Conservation (phyloP, 1,139 yeast species). For the Sugiyamaella paludigena region DNA sequence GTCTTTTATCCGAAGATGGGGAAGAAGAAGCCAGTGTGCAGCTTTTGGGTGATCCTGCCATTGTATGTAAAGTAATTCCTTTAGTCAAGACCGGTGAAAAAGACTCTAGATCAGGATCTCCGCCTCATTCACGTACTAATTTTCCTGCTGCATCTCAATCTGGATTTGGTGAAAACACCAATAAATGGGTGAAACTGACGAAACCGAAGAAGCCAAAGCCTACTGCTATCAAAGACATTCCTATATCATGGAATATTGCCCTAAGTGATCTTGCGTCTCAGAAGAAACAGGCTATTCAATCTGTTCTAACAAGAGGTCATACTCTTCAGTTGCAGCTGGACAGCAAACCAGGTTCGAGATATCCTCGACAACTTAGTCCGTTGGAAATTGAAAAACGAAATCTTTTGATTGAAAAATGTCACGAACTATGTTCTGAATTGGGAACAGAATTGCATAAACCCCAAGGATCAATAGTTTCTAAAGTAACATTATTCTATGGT, state of each 20-base stretch:
- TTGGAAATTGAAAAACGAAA: conserved; percentile 36
- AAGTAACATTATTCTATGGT: conserved; percentile 26
- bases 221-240: conserved; percentile 33
- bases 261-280: conserved; percentile 36
- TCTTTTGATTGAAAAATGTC: conserved; percentile 29
- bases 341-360: conserved; percentile 32
- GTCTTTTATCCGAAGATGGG: conserved; percentile 5
- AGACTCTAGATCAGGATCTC: not conserved
- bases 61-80: conserved; percentile 28
- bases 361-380: conserved; percentile 28
- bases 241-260: conserved; percentile 36
- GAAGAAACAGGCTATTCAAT: conserved; percentile 38
- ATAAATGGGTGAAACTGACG: conserved; percentile 11
- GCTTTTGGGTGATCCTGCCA: conserved; percentile 21
- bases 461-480: conserved; percentile 26
- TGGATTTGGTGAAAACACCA: not conserved
- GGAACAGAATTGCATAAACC: conserved; percentile 31
- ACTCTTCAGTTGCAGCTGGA: conserved; percentile 30
- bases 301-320: conserved; percentile 35
- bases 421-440: conserved; percentile 28
- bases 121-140: conserved; percentile 6
- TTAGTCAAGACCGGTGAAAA: not conserved
- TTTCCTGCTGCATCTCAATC: conserved; percentile 17
- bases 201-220: conserved; percentile 22
- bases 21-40: not conserved